phyloP scores from a whole-genome alignment of 108 stramenopile genomes.

The Nannochloropsis gaditana region DNA sequence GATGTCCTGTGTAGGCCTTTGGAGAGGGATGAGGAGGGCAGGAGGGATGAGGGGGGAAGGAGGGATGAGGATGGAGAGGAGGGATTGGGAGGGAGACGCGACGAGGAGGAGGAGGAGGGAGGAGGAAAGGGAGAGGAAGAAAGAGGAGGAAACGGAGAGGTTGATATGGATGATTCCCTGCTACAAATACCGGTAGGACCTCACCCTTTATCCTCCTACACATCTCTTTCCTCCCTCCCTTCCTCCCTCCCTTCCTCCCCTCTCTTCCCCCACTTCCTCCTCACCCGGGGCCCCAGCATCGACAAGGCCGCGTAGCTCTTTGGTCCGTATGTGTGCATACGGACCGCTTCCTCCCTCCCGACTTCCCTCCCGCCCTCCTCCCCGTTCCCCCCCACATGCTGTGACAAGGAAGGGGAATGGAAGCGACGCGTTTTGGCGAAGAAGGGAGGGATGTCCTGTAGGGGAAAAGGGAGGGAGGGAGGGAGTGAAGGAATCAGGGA shows the following conservation, averaged over 20 bases:
- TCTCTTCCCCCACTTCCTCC: background rate
- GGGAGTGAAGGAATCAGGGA: background rate
- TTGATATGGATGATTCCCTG: too few species aligned
- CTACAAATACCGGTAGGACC: too few species aligned
- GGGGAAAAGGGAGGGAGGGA: background rate
- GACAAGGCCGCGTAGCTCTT: background rate
- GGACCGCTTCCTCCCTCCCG: background rate
- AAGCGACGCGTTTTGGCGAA: conserved; percentile 10
- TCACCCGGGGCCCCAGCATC: background rate
- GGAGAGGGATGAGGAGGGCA: background rate
- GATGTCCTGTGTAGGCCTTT: background rate
- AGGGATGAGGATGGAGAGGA: background rate
- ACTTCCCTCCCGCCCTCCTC: background rate
- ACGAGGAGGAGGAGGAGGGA: background rate
- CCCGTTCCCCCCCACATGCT: too few species aligned
- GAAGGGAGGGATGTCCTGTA: background rate
- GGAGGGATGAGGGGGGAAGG: background rate
- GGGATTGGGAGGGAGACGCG: background rate
- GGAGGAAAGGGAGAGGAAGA: background rate
- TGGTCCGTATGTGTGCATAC: background rate
- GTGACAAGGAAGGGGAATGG: background rate
- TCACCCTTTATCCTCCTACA: too few species aligned
- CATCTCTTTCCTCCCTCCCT: background rate
- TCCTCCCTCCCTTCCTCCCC: background rate
- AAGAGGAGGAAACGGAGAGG: background rate